These are phyloP conservation scores for Ophiocordyceps sinensis DNA, from an alignment of 2,329 filamentous ascomycete species.

Conservation along the genomic window DNA sequence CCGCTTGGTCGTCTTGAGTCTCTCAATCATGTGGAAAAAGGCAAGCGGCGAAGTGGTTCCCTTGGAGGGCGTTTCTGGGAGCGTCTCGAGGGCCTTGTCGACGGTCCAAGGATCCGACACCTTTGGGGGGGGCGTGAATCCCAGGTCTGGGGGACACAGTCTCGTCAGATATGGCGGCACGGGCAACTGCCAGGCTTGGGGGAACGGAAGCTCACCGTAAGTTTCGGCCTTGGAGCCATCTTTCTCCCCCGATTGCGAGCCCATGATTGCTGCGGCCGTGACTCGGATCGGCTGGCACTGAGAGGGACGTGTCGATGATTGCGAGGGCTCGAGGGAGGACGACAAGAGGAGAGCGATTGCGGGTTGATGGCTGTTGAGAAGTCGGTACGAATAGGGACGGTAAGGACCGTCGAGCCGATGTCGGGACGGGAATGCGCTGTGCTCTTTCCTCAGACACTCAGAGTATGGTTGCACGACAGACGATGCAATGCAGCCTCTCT, in stretches of 20 bases:
- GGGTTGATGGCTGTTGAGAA: too few species aligned
- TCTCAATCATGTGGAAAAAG: slow-evolving; percentile 90
- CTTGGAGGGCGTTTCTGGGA: slow-evolving; percentile 41
- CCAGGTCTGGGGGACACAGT: slow-evolving; percentile 12
- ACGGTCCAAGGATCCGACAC: slow-evolving; percentile 38
- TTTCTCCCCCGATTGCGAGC: neutral
- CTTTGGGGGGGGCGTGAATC: slow-evolving; percentile 21
- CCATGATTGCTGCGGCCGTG: slow-evolving; percentile 1
- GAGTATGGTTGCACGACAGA: too few species aligned
- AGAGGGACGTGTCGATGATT: neutral
- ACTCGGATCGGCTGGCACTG: neutral
- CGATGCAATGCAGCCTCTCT: too few species aligned
- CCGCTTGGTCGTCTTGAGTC: slow-evolving; percentile 88
- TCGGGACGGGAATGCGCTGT: too few species aligned
- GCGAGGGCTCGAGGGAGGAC: neutral
- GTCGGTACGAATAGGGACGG: too few species aligned
- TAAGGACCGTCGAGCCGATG: too few species aligned
- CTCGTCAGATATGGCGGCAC: neutral
- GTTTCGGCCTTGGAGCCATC: slow-evolving; percentile 7
- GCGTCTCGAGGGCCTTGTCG: slow-evolving; percentile 48
- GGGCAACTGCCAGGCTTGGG: too few species aligned
- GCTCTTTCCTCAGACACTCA: too few species aligned
- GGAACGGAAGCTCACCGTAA: slow-evolving; percentile 8
- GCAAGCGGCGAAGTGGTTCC: slow-evolving; percentile 61
- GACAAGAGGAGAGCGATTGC: too few species aligned